Base-by-base conservation (phyloP, 1,284 basidiomycete genomes). In the Singerocomus rubriflavus region DNA sequence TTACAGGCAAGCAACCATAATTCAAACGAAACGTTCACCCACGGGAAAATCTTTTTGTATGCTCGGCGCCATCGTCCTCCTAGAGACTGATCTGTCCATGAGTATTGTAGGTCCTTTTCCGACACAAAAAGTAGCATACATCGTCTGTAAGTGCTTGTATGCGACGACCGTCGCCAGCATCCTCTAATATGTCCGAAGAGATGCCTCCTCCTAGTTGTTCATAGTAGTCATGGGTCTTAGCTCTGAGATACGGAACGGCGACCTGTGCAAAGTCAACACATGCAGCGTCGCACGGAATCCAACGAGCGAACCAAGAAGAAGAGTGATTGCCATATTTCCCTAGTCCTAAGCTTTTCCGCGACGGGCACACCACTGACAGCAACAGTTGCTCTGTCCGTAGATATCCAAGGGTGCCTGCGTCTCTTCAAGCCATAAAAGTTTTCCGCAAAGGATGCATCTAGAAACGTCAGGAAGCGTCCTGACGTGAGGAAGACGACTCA, bases 351-450 rank as follows among this genome's bases (percentile, higher is more conserved):
- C 53, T 76, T 79, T 66, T 90, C 88, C 56, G 81, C 81, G 3
- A 71, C 62, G 14, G 82, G 80, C 38, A 84, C 71, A 3, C 82
- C 80, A 11, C 81, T 84, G 6, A 86, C 82, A 36, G 88, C 90
- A 30, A 81, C 80, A 52, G 74, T 72, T 1, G 82, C 80, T 53
- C 84, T 77, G 40, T 81, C 79, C 1, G 81, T 82, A 56, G 85
- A 79, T 55, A 89, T 83, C 54, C 81, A 79, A 1, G 90, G 85
- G 48, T 80, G 75, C 31, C 88, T 72, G 51, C 93, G 76, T 43
- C 93, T 74, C 62, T 91, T 91, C 42, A 97, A 70, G 0, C 92
- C 92, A 66, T 97, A 97, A 65, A 97, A 97, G 62, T 94, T 91
- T 68, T 97, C 94, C 4, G 93, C 77, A 64, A 97, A 97, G 4